phyloP scores from a whole-genome alignment of 352 stramenopile genomes.

The Phytophthora europaea region DNA sequence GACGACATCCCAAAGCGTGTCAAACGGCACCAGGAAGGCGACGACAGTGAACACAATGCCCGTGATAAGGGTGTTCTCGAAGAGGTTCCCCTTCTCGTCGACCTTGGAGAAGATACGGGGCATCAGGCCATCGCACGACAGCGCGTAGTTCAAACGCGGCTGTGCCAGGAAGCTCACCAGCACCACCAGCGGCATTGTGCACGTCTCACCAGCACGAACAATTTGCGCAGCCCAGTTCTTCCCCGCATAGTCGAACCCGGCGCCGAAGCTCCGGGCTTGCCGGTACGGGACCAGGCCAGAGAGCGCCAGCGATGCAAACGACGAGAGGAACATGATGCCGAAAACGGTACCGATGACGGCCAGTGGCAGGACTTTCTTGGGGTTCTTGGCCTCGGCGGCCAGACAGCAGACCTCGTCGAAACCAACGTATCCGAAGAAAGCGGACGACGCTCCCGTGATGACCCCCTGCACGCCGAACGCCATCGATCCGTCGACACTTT shows the following conservation, averaged over 20 bases:
- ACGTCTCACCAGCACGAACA: constrained; percentile 64
- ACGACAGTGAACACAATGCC: constrained; percentile 76
- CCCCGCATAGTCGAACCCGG: constrained; percentile 52
- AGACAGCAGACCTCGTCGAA: constrained; percentile 96
- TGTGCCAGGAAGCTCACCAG: constrained; percentile 94
- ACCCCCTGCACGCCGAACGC: constrained; percentile 66
- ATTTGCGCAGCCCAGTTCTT: constrained; percentile 59
- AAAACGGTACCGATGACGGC: constrained; percentile 86
- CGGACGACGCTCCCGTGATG: constrained; percentile 82
- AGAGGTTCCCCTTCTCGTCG: constrained; percentile 84
- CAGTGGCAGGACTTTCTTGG: constrained; percentile 79
- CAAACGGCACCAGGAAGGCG: constrained; percentile 81
- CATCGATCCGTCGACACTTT: constrained; percentile 32
- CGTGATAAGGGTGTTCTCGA: constrained; percentile 78
- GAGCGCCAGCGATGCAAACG: constrained; percentile 87
- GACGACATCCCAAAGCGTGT: constrained; percentile 89
- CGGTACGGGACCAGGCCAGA: constrained; percentile 73
- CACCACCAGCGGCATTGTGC: constrained; percentile 95
- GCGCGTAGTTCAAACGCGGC: constrained; percentile 93
- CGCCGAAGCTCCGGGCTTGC: constrained; percentile 49
- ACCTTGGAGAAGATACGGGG: constrained; percentile 92
- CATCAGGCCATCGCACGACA: constrained; percentile 94
- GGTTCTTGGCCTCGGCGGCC: constrained; percentile 84
- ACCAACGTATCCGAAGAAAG: constrained; percentile 95
- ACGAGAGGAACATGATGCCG: constrained; percentile 80